phyloP scores from a whole-genome alignment of 306 rosid species.

The Sophora flavescens region DNA sequence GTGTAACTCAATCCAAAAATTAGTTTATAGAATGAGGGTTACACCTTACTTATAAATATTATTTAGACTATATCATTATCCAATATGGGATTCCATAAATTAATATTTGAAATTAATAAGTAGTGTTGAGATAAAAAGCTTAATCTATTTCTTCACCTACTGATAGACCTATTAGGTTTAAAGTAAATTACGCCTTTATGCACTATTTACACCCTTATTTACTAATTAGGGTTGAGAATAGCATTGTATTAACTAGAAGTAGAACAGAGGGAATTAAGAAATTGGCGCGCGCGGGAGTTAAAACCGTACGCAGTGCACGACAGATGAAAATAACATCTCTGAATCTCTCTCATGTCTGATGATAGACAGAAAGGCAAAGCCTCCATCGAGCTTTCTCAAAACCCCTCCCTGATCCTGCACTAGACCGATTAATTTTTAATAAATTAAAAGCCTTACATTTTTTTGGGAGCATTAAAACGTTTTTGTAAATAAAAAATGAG shows the following conservation, averaged over 20 bases:
- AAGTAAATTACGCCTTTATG: no score
- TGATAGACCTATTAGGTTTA: no score
- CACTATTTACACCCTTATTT: no score
- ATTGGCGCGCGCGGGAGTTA: constrained; percentile 34
- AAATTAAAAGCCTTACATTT: not conserved
- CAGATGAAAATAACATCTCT: constrained; percentile 44
- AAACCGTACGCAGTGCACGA: constrained; percentile 27
- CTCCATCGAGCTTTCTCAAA: constrained; percentile 27
- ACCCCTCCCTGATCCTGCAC: not conserved
- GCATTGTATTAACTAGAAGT: not conserved
- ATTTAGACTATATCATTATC: no score
- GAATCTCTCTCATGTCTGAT: constrained; percentile 24
- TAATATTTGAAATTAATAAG: no score
- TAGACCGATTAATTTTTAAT: not conserved
- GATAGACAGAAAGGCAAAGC: constrained; percentile 38
- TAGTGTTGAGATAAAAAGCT: no score
- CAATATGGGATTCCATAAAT: no score
- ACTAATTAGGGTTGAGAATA: not conserved
- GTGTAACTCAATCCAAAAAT: no score
- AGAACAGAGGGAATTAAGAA: not conserved
- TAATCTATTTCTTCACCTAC: no score
- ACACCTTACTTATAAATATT: no score
- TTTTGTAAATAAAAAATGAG: not conserved
- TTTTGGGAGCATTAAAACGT: constrained; percentile 8
- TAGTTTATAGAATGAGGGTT: no score